Percentiles rank a stretch among this genome's conserved stretches.
Evolutionary conservation across 352 stramenopile genomes (phyloP).

Genomic region (Globisporangium viniferum): DNA sequence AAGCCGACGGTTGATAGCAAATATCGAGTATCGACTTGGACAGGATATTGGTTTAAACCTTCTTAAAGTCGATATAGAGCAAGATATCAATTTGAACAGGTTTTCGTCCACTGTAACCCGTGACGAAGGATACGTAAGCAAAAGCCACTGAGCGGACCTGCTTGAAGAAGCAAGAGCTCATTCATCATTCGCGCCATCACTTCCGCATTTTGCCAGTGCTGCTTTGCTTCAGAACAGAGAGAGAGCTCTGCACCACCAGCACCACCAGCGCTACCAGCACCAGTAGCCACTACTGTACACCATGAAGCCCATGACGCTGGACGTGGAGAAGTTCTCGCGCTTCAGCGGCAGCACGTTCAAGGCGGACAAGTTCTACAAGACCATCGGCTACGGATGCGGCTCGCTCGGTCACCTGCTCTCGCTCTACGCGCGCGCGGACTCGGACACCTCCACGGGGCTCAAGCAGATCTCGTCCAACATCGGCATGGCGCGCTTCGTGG

Average conservation of each 20-base stretch:
- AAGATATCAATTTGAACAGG: neutral
- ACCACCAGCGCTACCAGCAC: neutral
- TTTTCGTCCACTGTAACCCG: neutral
- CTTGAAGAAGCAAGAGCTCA: slow-evolving; percentile 14
- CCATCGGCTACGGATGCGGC: slow-evolving; percentile 67
- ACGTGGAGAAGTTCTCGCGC: slow-evolving; percentile 69
- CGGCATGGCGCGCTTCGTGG: slow-evolving; percentile 74
- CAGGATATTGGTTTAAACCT: neutral
- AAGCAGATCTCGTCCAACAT: slow-evolving; percentile 71
- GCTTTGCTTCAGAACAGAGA: neutral
- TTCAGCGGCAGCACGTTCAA: slow-evolving; percentile 57
- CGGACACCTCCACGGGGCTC: slow-evolving; percentile 48
- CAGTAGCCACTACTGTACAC: neutral
- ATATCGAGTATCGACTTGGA: neutral
- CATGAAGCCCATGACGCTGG: slow-evolving; percentile 27
- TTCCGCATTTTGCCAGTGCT: neutral
- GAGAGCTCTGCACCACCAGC: neutral
- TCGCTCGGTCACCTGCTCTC: slow-evolving; percentile 54
- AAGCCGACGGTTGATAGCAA: neutral
- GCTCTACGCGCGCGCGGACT: slow-evolving; percentile 42
- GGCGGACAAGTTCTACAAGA: slow-evolving; percentile 85
- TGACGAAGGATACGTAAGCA: slow-evolving; percentile 15
- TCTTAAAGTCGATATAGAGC: neutral
- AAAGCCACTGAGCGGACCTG: neutral
- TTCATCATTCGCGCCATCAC: neutral